Evolutionary conservation across 768 basidiomycete genomes (phyloP).

Genomic region (Suillus discolor): DNA sequence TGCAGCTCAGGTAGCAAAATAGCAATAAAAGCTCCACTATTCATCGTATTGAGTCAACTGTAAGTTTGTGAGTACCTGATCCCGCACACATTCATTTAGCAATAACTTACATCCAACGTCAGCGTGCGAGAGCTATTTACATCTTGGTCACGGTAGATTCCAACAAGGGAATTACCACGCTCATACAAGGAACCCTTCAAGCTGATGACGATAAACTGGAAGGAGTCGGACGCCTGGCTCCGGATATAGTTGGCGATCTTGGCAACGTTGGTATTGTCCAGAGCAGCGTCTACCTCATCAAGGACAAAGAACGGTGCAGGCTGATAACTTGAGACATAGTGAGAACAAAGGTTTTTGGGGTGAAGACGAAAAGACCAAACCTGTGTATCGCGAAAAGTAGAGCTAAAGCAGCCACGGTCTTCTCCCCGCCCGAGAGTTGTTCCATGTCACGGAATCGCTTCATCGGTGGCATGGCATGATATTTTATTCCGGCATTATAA

Average conservation of each 20-base stretch:
- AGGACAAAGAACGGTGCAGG: constrained; percentile 97
- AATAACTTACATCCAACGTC: constrained; percentile 77
- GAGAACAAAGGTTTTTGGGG: not conserved
- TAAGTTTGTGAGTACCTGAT: not conserved
- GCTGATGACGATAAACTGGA: constrained; percentile 98
- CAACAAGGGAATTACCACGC: constrained; percentile 86
- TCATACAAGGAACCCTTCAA: constrained; percentile 94
- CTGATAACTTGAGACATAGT: constrained; percentile 67
- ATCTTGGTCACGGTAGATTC: constrained; percentile 93
- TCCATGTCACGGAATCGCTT: constrained; percentile 99
- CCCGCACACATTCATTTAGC: not conserved
- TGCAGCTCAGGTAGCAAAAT: constrained; percentile 1
- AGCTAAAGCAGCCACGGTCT: constrained; percentile 97
- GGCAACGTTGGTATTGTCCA: constrained; percentile 98
- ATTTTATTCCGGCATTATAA: constrained; percentile 89
- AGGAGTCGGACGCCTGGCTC: constrained; percentile 75
- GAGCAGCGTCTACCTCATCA: constrained; percentile 97
- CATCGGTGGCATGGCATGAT: constrained; percentile 99
- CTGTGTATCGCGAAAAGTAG: constrained; percentile 96
- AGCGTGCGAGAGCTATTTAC: constrained; percentile 90
- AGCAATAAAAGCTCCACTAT: constrained; percentile 24
- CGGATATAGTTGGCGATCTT: constrained; percentile 95
- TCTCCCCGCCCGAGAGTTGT: constrained; percentile 96
- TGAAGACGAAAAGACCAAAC: constrained; percentile 38
- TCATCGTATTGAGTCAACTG: constrained; percentile 69